These are phyloP conservation scores for Ocimum tenuiflorum DNA, from an alignment of 257 asterid species.

Conservation along the genomic window DNA sequence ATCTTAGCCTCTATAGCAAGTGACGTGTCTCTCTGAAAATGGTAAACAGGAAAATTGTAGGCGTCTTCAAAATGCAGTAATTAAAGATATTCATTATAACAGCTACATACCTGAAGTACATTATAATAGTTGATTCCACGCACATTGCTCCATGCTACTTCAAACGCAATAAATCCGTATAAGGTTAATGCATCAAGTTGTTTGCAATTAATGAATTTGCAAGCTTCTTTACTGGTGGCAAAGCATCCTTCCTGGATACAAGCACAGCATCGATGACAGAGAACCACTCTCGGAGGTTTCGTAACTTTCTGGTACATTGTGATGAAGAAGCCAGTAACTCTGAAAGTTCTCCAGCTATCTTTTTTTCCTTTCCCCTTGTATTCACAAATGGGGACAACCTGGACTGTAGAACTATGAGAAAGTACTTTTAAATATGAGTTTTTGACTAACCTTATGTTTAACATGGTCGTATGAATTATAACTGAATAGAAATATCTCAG, in stretches of 20 bases:
- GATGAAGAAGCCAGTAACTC: conserved; percentile 30
- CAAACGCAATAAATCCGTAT: conserved; percentile 77
- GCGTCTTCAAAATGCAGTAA: neutral
- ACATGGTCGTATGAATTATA: neutral
- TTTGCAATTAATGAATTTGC: conserved; percentile 45
- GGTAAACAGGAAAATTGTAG: conserved; percentile 5
- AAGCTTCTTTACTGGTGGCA: conserved; percentile 70
- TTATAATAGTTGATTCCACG: conserved; percentile 73
- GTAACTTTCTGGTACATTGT: conserved; percentile 22
- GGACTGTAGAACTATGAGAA: conserved; percentile 42
- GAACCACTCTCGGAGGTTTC: conserved; percentile 47
- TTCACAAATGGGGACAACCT: conserved; percentile 86
- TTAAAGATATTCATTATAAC: neutral
- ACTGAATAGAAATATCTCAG: conserved; percentile 6
- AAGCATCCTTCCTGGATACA: conserved; percentile 48
- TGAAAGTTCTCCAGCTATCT: conserved; percentile 23
- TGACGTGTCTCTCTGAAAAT: conserved; percentile 69
- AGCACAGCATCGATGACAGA: conserved; percentile 46
- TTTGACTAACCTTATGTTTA: neutral
- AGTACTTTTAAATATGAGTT: conserved; percentile 11
- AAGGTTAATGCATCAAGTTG: conserved; percentile 62
- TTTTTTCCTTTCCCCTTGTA: conserved; percentile 46
- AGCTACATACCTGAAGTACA: conserved; percentile 62
- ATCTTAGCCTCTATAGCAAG: conserved; percentile 64
- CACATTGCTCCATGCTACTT: conserved; percentile 61